These are phyloP conservation scores for Neocucurbitaria cava DNA, from an alignment of 2,329 filamentous ascomycete species.

Conservation along the genomic window DNA sequence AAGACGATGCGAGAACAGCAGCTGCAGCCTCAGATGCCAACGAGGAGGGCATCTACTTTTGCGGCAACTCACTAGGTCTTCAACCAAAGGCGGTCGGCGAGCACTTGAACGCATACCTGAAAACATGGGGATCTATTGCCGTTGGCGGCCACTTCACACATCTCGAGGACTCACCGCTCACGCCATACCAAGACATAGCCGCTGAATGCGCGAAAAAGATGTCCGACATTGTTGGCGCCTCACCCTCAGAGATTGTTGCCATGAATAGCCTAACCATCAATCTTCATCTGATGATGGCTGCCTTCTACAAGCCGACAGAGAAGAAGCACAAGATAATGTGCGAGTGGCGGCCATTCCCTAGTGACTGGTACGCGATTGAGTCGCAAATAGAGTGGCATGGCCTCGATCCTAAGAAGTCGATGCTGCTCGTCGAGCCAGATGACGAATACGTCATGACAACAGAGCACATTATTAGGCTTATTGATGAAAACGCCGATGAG, in stretches of 20 bases:
- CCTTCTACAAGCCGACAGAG: conserved; percentile 76
- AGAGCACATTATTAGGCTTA: conserved; percentile 71
- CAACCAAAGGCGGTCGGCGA: conserved; percentile 73
- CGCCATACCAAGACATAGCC: conserved; percentile 79
- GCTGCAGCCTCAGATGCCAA: conserved; percentile 40
- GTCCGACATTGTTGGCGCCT: conserved; percentile 76
- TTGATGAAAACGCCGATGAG: conserved; percentile 74
- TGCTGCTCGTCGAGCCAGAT: conserved; percentile 75
- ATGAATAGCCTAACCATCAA: conserved; percentile 89
- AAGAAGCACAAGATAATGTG: conserved; percentile 78
- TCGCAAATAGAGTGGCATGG: conserved; percentile 79
- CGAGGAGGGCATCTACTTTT: conserved; percentile 74
- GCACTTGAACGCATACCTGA: conserved; percentile 75
- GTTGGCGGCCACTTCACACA: conserved; percentile 82
- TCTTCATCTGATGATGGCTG: conserved; percentile 82
- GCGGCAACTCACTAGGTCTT: conserved; percentile 86
- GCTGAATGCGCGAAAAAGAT: conserved; percentile 73
- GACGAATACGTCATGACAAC: conserved; percentile 69
- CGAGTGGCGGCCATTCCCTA: conserved; percentile 88
- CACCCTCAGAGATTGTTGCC: conserved; percentile 75
- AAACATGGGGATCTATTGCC: conserved; percentile 83
- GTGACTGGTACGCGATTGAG: conserved; percentile 84
- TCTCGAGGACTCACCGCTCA: conserved; percentile 71
- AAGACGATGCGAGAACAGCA: conserved; percentile 40
- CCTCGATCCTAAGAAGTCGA: conserved; percentile 67